Evolutionary conservation across 768 basidiomycete species (phyloP), one percentile per base, ranked within the genome.

Genomic region (Sarcodon aspratus): DNA sequence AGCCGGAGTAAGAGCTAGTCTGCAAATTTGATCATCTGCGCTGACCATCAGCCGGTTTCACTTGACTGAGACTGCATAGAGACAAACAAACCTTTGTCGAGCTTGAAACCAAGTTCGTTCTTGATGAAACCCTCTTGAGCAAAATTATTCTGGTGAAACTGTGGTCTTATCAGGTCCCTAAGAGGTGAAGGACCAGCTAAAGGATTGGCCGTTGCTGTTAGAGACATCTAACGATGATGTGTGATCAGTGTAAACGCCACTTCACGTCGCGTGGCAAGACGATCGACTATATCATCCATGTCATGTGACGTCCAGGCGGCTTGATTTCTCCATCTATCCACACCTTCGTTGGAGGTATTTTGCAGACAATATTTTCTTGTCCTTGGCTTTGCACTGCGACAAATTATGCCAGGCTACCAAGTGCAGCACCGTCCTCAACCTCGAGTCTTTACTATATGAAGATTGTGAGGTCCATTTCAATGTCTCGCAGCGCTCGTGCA

Each of bases 121-220:
- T 97, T 96, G 58, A 92, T 74, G 60, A 78, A 87, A 3, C 69
- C 59, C 62, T 97, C 94, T 49, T 85, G 81, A 38, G 78, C 70
- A 50, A 96, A 83, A 63, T 88, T 87, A 54, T 92, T 88, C 64
- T 97, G 94, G 65, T 96, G 92, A 61, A 96, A 94, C 59, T 95
- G 92, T 1, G 93, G 93, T 54, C 81, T 67, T 44, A 97, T 73
- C 52, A 90, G 69, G 64, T 90, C 87, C 48, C 61, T 57, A 42
- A 68, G 50, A 33, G 53, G 52, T 11, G 64, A 60, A 12, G 66
- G 66, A 44, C 56, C 61, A 46, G 57, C 55, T 33, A 68, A 60
- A 9, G 64, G 61, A 51, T 60, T 59, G 38, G 56, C 27, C 55
- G 54, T 54, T 35, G 35, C 13, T n/a, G 7, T 44, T 18, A 35